Evolutionary conservation across 768 basidiomycete species (phyloP).

Genomic region (Boletus eberwhitei): DNA sequence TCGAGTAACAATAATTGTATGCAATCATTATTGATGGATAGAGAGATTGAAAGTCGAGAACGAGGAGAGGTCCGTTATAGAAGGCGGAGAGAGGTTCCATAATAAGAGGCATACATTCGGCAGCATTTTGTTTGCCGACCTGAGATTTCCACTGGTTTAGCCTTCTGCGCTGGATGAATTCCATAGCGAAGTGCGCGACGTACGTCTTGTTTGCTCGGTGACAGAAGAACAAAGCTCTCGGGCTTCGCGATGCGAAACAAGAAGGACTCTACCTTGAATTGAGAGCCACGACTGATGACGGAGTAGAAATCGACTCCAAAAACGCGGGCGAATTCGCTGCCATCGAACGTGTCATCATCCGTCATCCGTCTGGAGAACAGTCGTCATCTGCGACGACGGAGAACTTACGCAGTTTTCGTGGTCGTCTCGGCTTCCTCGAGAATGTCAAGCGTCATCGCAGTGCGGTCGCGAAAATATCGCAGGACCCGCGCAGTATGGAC

Average conservation of each 20-base stretch:
- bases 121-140: constrained; percentile 96
- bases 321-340: constrained; percentile 93
- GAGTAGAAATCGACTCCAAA: constrained; percentile 98
- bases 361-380: neutral
- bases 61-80: constrained; percentile 88
- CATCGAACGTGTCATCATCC: neutral
- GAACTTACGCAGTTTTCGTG: constrained; percentile 81
- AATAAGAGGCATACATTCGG: constrained; percentile 92
- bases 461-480: constrained; percentile 61
- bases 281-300: constrained; percentile 90
- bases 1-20: constrained; percentile 97
- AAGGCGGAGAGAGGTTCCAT: constrained; percentile 94
- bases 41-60: constrained; percentile 93
- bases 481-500: constrained; percentile 54
- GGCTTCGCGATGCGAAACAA: constrained; percentile 98
- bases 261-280: constrained; percentile 99
- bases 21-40: constrained; percentile 99
- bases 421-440: constrained; percentile 78
- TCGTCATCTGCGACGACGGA: neutral
- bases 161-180: neutral
- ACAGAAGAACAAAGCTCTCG: constrained; percentile 86
- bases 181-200: neutral
- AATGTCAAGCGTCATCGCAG: constrained; percentile 69
- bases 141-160: constrained; percentile 29
- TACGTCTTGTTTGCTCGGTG: constrained; percentile 87